phyloP scores from a whole-genome alignment of 257 asterid species.

The Solanum clarkiae region DNA sequence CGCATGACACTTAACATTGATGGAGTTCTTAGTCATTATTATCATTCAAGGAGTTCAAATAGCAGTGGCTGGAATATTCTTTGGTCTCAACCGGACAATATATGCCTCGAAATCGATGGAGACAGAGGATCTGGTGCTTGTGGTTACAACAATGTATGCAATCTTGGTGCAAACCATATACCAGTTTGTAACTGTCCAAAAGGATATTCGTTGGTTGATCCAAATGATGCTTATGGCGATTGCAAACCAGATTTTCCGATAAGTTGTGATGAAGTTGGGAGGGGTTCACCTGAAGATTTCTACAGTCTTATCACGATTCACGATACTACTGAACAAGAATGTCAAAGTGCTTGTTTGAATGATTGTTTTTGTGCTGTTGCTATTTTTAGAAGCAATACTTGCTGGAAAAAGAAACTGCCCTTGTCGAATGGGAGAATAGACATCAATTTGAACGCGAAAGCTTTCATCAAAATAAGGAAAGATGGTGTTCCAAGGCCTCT shows the following conservation, averaged over 20 bases:
- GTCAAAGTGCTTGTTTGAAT: constrained; percentile 18
- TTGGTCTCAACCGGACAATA: constrained; percentile 12
- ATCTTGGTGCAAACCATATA: constrained; percentile 1
- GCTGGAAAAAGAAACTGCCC: constrained; percentile 36
- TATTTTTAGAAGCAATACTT: background rate
- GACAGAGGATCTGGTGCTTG: constrained; percentile 21
- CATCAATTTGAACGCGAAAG: background rate
- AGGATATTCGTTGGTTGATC: constrained; percentile 17
- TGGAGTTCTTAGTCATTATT: constrained; percentile 32
- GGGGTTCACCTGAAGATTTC: background rate
- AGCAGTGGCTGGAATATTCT: constrained; percentile 21
- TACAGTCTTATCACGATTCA: background rate
- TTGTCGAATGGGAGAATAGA: constrained; percentile 22
- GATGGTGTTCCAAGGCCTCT: background rate
- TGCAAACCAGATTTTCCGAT: constrained; percentile 14
- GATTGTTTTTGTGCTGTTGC: constrained; percentile 44
- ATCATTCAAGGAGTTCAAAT: constrained; percentile 22
- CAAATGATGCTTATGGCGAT: constrained; percentile 5
- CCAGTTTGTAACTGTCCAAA: constrained; percentile 22
- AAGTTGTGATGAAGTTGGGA: constrained; percentile 3
- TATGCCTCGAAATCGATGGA: constrained; percentile 1
- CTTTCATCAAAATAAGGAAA: constrained; percentile 18
- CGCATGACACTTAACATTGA: constrained; percentile 29
- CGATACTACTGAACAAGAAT: constrained; percentile 5
- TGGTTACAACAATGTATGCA: constrained; percentile 29